These are phyloP conservation scores for Phytophthora cactorum DNA, from an alignment of 352 stramenopile genomes.

Conservation along the genomic window DNA sequence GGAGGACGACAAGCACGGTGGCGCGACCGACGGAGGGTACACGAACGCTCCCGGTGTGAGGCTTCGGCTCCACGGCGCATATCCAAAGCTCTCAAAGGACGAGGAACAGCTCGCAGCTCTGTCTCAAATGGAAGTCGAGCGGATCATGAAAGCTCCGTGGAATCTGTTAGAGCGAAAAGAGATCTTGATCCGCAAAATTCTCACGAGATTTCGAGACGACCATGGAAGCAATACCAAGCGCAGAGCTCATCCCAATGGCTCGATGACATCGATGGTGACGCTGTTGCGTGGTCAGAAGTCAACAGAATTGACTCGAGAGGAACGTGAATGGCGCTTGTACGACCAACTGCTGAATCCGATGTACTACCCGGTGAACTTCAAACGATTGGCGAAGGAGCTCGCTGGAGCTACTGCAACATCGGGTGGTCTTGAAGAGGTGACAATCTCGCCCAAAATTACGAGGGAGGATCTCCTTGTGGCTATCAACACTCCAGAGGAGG, in stretches of 20 bases:
- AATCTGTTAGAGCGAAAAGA: constrained; percentile 79
- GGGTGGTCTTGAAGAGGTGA: constrained; percentile 24
- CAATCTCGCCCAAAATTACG: constrained; percentile 49
- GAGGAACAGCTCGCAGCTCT: constrained; percentile 68
- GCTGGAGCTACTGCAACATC: constrained; percentile 5
- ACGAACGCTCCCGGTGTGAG: constrained; percentile 27
- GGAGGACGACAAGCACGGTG: constrained; percentile 54
- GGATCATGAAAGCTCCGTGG: constrained; percentile 75
- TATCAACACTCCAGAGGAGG: constrained; percentile 75
- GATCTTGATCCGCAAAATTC: constrained; percentile 75
- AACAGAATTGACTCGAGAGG: constrained; percentile 61
- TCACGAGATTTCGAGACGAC: constrained; percentile 74
- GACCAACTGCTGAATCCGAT: constrained; percentile 77
- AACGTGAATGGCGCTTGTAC: constrained; percentile 74
- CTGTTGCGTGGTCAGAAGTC: constrained; percentile 59
- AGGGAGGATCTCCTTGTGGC: constrained; percentile 64
- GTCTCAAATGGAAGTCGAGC: constrained; percentile 69
- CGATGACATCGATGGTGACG: constrained; percentile 41
- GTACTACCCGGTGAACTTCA: constrained; percentile 67
- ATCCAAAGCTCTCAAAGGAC: constrained; percentile 62
- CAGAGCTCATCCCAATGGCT: constrained; percentile 11
- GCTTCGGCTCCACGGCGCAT: constrained; percentile 53
- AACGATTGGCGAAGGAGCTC: constrained; percentile 40
- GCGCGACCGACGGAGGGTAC: constrained; percentile 26
- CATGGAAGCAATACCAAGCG: constrained; percentile 18